phyloP scores from a whole-genome alignment of 768 basidiomycete species.

The Dioszegia hungarica region DNA sequence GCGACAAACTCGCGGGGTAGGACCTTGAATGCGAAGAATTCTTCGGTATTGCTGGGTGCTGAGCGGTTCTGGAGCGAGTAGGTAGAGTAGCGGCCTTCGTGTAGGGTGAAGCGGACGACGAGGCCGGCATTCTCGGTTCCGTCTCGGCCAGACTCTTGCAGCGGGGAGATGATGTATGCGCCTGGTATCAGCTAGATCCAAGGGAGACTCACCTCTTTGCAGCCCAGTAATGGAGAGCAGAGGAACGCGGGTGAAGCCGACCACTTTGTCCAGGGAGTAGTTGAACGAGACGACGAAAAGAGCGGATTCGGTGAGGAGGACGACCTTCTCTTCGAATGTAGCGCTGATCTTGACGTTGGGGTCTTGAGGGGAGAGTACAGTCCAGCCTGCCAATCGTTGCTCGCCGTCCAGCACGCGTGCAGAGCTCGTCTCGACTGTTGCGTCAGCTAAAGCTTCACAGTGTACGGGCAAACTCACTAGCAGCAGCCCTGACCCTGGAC shows the following conservation, averaged over 20 bases:
- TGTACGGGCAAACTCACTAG: no score
- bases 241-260: conserved; percentile 81
- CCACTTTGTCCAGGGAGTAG: conserved; percentile 86
- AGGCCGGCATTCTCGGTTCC: conserved; percentile 85
- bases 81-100: conserved; percentile 69
- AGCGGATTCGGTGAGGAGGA: conserved; percentile 59
- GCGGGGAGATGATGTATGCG: conserved; percentile 88
- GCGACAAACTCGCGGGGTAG: conserved; percentile 43
- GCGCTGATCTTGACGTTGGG: conserved; percentile 66
- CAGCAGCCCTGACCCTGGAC: conserved; percentile 83
- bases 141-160: conserved; percentile 88
- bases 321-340: conserved; percentile 88
- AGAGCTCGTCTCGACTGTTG: conserved; percentile 70
- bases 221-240: conserved; percentile 72
- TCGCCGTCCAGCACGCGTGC: conserved; percentile 77
- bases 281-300: conserved; percentile 60
- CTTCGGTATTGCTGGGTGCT: conserved; percentile 9
- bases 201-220: conserved; percentile 61
- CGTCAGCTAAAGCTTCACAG: background rate
- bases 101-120: conserved; percentile 67
- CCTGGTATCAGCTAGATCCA: conserved; percentile 53
- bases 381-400: conserved; percentile 78
- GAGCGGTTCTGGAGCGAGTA: conserved; percentile 72
- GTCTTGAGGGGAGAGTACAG: conserved; percentile 76
- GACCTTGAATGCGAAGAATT: conserved; percentile 51